Evolutionary conservation across 495 filamentous ascomycete genomes (phyloP).

Genomic region (Collariella sp.): DNA sequence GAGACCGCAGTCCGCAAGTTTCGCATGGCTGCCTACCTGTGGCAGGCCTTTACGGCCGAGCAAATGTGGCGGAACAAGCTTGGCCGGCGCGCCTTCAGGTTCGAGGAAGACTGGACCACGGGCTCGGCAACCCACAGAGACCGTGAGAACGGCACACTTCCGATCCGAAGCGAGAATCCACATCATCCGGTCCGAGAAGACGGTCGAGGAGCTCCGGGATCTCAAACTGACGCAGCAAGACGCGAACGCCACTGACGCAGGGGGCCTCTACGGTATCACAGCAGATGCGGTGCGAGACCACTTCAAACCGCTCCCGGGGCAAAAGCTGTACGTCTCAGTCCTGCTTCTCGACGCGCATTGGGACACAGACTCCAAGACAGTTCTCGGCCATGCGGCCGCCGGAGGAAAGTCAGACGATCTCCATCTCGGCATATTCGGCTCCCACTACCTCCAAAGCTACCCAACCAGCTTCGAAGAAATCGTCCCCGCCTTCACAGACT

Average conservation of each 20-base stretch:
- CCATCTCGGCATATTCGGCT: conserved; percentile 81
- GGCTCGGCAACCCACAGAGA: conserved; percentile 69
- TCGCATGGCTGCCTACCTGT: conserved; percentile 84
- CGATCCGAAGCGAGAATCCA: conserved; percentile 86
- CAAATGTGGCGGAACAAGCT: conserved; percentile 87
- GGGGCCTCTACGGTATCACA: conserved; percentile 66
- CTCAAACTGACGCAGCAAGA: conserved; percentile 76
- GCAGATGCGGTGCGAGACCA: conserved; percentile 64
- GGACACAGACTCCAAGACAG: conserved; percentile 59
- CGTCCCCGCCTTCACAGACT: conserved; percentile 76
- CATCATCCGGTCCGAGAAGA: conserved; percentile 71
- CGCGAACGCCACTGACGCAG: conserved; percentile 52
- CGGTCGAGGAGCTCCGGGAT: conserved; percentile 71
- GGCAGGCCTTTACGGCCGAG: conserved; percentile 92
- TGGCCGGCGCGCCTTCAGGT: conserved; percentile 73
- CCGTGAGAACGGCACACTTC: conserved; percentile 55
- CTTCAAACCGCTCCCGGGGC: conserved; percentile 63
- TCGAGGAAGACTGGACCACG: conserved; percentile 87
- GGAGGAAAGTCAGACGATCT: conserved; percentile 58
- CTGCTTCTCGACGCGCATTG: conserved; percentile 80
- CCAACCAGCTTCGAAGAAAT: conserved; percentile 78
- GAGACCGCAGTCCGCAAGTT: conserved; percentile 78
- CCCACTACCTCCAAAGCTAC: conserved; percentile 80
- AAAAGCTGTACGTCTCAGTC: conserved; percentile 78
- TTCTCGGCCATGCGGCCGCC: conserved; percentile 75